Evolutionary conservation across 768 basidiomycete species (phyloP), one percentile per base, ranked within the genome.

Genomic region (Tricholoma hemisulphureum): DNA sequence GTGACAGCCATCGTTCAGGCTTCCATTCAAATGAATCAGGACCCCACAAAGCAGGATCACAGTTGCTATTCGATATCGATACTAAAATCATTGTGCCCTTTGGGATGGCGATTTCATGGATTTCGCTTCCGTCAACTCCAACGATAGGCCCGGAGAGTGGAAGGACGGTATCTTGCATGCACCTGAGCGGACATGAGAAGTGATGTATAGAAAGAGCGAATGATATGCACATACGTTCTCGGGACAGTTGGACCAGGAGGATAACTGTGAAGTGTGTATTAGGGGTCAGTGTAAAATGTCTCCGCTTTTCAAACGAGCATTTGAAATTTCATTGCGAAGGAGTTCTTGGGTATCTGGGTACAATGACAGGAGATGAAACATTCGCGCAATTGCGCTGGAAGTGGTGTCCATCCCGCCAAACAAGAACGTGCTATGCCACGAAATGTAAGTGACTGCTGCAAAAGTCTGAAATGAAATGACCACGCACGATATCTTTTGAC

Each of bases 321-420:
- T 51, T 1, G 53, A 32, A 21, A 80, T 61, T 58, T 80, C 78
- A 7, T 63, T 14, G 10, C 79, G 70, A 20, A 80, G 64, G 45
- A 63, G 74, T 4, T 72, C 69, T 50, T 76, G 75, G 1, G 63
- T 64, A 8, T 69, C 63, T n/a, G 58, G 63, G 55, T 71, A 61
- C 5, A 58, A 51, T 3, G 77, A 65, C 4, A 81, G 69, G 4
- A 73, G 60, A 29, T 72, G 63, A n/a, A 82, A 49, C 11, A 65
- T 72, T 0, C 75, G 70, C 6, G 73, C 66, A 11, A 81, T 63
- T 2, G 74, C 73, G 16, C 63, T 68, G 10, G 79, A 77, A 0
- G 80, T 80, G 0, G 79, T 80, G 59, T 80, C 79, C 57, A 73
- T 75, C 1, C 72, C 79, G 0, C 78, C 78, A 48, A 72, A 68